These are phyloP conservation scores for Chlamydomonas incerta DNA, from an alignment of 139 green algal species.

Conservation along the genomic window DNA sequence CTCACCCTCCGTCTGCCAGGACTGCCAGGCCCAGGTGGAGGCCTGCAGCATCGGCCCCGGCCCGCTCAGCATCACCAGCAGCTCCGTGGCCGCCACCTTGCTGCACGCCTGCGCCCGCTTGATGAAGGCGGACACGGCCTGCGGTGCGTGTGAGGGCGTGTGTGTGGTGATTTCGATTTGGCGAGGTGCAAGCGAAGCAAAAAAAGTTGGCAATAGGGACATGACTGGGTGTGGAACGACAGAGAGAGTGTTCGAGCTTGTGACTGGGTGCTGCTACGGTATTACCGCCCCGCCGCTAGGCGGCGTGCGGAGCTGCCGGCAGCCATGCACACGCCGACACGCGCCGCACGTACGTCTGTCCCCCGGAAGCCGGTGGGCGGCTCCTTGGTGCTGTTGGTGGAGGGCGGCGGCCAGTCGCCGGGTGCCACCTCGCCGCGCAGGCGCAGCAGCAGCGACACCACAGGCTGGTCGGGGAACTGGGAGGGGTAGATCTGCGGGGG, in stretches of 20 bases:
- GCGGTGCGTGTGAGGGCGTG: not conserved
- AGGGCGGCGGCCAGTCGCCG: not conserved
- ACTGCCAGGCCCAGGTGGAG: conserved; percentile 40
- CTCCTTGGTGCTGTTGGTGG: not conserved
- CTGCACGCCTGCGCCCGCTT: not conserved
- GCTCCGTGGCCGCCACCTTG: conserved; percentile 5
- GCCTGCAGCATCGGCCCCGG: not conserved
- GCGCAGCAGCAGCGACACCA: conserved; percentile 35
- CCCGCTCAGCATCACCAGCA: conserved; percentile 28
- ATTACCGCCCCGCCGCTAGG: too few species aligned
- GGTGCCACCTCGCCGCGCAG: not conserved
- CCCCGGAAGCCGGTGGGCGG: conserved; percentile 21
- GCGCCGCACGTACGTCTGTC: conserved; percentile 19
- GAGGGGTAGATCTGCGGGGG: conserved; percentile 24
- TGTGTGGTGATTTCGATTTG: too few species aligned
- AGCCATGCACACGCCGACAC: too few species aligned
- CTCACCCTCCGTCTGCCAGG: conserved; percentile 23
- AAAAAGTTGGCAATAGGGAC: too few species aligned
- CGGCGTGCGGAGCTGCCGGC: too few species aligned
- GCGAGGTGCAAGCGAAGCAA: too few species aligned
- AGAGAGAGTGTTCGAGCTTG: too few species aligned
- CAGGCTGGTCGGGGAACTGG: conserved; percentile 29
- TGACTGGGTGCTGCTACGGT: too few species aligned
- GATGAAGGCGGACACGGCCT: conserved; percentile 25
- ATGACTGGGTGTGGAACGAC: too few species aligned